phyloP scores from a whole-genome alignment of 768 basidiomycete genomes.

The Termitomyces sp. region DNA sequence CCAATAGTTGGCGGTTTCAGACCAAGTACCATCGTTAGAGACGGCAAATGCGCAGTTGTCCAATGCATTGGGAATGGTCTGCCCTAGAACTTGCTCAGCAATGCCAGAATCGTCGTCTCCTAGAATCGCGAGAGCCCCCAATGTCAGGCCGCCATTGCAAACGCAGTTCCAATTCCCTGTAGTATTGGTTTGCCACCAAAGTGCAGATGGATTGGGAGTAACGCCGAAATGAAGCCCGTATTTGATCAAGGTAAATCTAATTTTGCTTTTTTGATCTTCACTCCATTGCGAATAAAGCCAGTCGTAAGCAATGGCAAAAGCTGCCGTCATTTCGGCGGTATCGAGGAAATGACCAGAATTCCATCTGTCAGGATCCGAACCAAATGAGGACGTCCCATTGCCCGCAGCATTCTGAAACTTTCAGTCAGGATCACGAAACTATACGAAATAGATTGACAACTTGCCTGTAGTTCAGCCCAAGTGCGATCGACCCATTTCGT shows the following conservation, averaged over 20 bases:
- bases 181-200: conserved; percentile 76
- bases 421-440: neutral
- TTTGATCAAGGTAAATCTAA: conserved; percentile 67
- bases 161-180: conserved; percentile 99
- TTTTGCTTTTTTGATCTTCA: conserved; percentile 60
- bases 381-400: conserved; percentile 62
- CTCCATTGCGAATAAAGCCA: conserved; percentile 63
- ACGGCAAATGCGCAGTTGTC: conserved; percentile 66
- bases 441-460: conserved; percentile 18
- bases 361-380: conserved; percentile 68
- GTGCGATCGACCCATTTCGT: conserved; percentile 87
- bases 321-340: conserved; percentile 81
- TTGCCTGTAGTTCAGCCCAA: conserved; percentile 77
- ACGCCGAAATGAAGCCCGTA: conserved; percentile 74
- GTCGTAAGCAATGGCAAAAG: conserved; percentile 92
- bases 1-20: conserved; percentile 93
- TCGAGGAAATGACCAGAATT: conserved; percentile 91
- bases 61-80: conserved; percentile 71
- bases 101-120: conserved; percentile 75
- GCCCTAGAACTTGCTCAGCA: conserved; percentile 59
- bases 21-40: conserved; percentile 81
- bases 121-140: conserved; percentile 88
- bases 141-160: conserved; percentile 84
- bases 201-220: conserved; percentile 37
- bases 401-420: conserved; percentile 64